Evolutionary conservation across 441 rosid genomes (phyloP).

Genomic region (Syzygium malaccense): DNA sequence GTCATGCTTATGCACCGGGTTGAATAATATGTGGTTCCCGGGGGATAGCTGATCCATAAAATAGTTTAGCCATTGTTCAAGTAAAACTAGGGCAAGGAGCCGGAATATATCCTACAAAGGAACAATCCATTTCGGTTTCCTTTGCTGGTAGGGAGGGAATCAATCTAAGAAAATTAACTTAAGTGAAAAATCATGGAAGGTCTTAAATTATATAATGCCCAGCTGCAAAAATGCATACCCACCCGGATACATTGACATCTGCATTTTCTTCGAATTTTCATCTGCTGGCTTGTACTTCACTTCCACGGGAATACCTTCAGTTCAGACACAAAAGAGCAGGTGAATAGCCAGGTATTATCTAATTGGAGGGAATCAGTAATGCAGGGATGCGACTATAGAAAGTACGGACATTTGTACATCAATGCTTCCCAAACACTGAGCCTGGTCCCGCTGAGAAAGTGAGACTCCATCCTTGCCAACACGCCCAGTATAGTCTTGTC

Average conservation of each 20-base stretch:
- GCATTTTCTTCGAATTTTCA: background rate
- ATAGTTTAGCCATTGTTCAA: background rate
- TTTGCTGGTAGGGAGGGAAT: background rate
- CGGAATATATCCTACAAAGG: background rate
- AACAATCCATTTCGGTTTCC: background rate
- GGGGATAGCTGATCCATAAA: background rate
- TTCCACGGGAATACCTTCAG: background rate
- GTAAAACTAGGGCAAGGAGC: background rate
- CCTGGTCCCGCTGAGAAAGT: background rate
- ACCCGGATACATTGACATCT: fast-evolving
- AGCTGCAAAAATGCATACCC: background rate
- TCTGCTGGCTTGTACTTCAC: background rate
- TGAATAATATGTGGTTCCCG: background rate
- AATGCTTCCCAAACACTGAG: background rate
- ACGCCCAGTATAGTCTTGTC: background rate
- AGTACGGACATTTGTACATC: background rate
- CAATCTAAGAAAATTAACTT: background rate
- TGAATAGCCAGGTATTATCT: background rate
- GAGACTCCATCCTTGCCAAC: background rate
- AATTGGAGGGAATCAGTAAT: background rate
- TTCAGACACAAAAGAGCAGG: background rate
- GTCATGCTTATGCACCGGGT: background rate
- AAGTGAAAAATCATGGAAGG: background rate
- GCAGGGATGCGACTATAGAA: background rate
- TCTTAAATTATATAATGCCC: background rate